A percentile compares a stretch with the other conserved stretches of the same genome.
These are phyloP conservation scores for Cryptosporidium parvum DNA, from an alignment of 169 alveolate genomes.

Conservation along the genomic window DNA sequence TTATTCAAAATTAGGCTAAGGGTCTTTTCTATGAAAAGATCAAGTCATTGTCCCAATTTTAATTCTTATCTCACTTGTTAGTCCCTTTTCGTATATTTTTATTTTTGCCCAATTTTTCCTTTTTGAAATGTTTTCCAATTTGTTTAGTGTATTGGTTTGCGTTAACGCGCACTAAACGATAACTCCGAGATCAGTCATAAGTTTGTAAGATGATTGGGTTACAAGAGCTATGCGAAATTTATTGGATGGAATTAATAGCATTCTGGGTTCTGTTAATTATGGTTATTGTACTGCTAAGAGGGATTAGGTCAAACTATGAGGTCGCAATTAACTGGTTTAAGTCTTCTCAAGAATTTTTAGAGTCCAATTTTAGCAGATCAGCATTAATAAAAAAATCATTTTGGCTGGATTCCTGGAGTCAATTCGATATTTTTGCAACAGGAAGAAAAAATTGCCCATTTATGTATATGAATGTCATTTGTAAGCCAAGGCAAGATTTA, in stretches of 20 bases:
- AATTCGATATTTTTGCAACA: slow-evolving; percentile 56
- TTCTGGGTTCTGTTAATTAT: slow-evolving; percentile 19
- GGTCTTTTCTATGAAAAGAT: slow-evolving; percentile 4
- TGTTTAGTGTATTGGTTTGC: too few species aligned
- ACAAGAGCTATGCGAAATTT: slow-evolving; percentile 10
- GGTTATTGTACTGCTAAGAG: slow-evolving; percentile 20
- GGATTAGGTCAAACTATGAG: slow-evolving; percentile 39
- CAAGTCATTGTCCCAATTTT: slow-evolving; percentile 6
- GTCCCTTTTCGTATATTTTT: not conserved
- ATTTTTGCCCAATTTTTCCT: not conserved
- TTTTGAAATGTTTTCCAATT: not conserved
- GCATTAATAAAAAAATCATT: slow-evolving; percentile 51
- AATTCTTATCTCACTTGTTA: not conserved
- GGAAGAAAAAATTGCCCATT: slow-evolving; percentile 60
- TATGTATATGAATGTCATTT: slow-evolving; percentile 62
- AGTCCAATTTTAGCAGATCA: slow-evolving; percentile 59
- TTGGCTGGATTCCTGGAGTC: slow-evolving; percentile 74
- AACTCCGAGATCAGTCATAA: not conserved
- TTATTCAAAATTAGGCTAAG: slow-evolving; percentile 10
- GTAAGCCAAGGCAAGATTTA: slow-evolving; percentile 65
- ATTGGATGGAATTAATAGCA: slow-evolving; percentile 44
- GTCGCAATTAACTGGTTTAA: slow-evolving; percentile 20
- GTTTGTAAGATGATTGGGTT: slow-evolving; percentile 12
- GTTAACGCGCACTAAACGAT: slow-evolving; percentile 8
- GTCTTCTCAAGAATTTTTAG: not conserved